Evolutionary conservation across 768 basidiomycete species (phyloP), one percentile per base, ranked within the genome.

Genomic region (Lactifluus rugatus): DNA sequence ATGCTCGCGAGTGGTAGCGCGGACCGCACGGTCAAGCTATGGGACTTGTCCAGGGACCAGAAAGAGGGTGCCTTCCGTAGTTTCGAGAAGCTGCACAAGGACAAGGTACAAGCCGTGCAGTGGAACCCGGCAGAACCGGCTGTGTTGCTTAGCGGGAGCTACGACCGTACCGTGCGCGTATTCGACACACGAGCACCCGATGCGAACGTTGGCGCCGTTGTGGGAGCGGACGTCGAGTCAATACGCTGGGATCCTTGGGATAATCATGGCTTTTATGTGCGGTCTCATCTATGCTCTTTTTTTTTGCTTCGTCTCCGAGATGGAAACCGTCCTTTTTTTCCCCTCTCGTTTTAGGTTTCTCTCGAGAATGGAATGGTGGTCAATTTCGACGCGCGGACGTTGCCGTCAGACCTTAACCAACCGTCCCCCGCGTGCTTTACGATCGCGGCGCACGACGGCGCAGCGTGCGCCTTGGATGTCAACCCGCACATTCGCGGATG

Each of bases 241-340:
- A 71, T 97, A 41, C 74, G 85, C 62, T 99, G 96, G 95, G 95
- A 99, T 72, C 94, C 93, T 50, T 96, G 91, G 89, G 89, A 95
- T 54, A 78, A 78, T 5, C 81, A 85, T 61, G 81, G 81, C 2
- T 95, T 96, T 74, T 96, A 90, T 67, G 93, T 93, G 62, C 62
- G 87, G 71, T 13, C 5, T 32, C 50, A 53, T 9, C 37, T 54
- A 32, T 8, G 48, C 47, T 23, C 54, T 39, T 14, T 31, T 21
- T 0, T 47, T 32, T 47, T 19, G 41, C n/a, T 25, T 6, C n/a
- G 10, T 2, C 11, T 54, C n/a, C 47, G 32, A 32, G 26, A 5
- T 9, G 37, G 13, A n/a, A n/a, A n/a, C n/a, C n/a, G n/a, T n/a
- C n/a, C n/a, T n/a, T n/a, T n/a, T n/a, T n/a, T 16, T 17, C 42